phyloP scores from a whole-genome alignment of 208 protist genomes.

The Leishmania aethiopica region DNA sequence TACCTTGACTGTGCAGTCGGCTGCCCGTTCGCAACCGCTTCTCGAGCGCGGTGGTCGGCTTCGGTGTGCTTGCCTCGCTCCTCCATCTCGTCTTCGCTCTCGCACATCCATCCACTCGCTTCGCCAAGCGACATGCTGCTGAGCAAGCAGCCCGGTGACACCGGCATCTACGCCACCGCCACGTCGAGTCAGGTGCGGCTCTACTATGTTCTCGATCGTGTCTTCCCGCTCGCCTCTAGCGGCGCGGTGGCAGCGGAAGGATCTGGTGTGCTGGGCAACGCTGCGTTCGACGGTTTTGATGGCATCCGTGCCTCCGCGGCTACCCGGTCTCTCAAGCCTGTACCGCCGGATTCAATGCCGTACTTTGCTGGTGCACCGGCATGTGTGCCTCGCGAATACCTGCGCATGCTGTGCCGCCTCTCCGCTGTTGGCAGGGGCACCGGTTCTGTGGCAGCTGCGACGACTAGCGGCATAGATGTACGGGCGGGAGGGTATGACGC shows the following conservation, averaged over 20 bases:
- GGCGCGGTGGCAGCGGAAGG: background rate
- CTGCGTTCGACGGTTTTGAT: background rate
- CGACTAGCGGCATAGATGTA: background rate
- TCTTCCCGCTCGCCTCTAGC: slow-evolving; percentile 10
- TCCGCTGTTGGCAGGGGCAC: slow-evolving; percentile 1
- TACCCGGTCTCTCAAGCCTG: background rate
- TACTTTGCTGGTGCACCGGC: slow-evolving; percentile 16
- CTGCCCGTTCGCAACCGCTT: no score
- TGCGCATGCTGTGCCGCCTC: slow-evolving; percentile 28
- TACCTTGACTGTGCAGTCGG: no score
- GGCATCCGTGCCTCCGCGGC: background rate
- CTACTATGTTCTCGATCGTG: slow-evolving; percentile 44
- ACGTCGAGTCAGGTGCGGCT: slow-evolving; percentile 39
- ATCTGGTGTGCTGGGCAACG: background rate
- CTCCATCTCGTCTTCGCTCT: background rate
- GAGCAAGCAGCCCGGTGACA: slow-evolving; percentile 68
- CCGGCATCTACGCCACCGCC: slow-evolving; percentile 68
- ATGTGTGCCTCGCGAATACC: slow-evolving; percentile 29
- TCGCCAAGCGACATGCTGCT: slow-evolving; percentile 48
- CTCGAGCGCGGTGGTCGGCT: no score
- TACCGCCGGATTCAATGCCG: background rate
- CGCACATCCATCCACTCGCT: background rate
- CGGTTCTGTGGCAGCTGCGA: background rate
- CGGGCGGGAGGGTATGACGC: background rate
- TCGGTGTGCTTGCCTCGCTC: background rate